These are phyloP conservation scores for Byssochlamys sp. DNA, from an alignment of 2,329 filamentous ascomycete genomes.

Conservation along the genomic window DNA sequence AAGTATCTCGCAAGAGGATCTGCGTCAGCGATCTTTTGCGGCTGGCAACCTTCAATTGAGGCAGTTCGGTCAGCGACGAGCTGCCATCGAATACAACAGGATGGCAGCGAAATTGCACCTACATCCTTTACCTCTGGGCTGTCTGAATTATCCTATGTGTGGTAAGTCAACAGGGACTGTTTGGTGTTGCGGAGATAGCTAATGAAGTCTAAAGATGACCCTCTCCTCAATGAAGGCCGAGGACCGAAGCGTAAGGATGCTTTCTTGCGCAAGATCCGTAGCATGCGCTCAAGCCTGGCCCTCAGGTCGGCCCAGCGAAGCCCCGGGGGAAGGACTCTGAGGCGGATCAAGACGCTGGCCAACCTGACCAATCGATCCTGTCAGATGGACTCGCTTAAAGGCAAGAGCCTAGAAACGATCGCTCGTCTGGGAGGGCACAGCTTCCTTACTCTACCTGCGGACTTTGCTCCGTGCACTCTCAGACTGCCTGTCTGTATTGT, in stretches of 20 bases:
- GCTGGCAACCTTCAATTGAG: slow-evolving; percentile 13
- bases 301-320: slow-evolving; percentile 11
- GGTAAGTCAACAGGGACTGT: slow-evolving; percentile 1
- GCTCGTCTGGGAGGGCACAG: slow-evolving; percentile 35
- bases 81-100: slow-evolving; percentile 21
- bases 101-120: slow-evolving; percentile 17
- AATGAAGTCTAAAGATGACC: slow-evolving; percentile 4
- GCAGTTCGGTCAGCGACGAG: slow-evolving; percentile 16
- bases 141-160: slow-evolving; percentile 3
- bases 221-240: slow-evolving; percentile 2
- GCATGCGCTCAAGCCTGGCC: slow-evolving; percentile 24
- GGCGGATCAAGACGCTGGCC: slow-evolving; percentile 32
- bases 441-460: slow-evolving; percentile 26
- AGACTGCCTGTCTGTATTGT: slow-evolving; percentile 36
- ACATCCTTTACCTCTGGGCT: slow-evolving; percentile 8
- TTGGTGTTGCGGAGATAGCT: background rate
- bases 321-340: slow-evolving; percentile 16
- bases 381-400: slow-evolving; percentile 25
- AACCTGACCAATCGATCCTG: slow-evolving; percentile 17
- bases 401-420: slow-evolving; percentile 31
- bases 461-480: slow-evolving; percentile 30
- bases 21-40: slow-evolving; percentile 13
- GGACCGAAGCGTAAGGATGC: slow-evolving; percentile 10
- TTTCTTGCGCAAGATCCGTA: slow-evolving; percentile 23
- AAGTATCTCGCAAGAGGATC: slow-evolving; percentile 12